Conservation (phyloP, 2,329 filamentous ascomycete species). For the Botrytis squamosa region DNA sequence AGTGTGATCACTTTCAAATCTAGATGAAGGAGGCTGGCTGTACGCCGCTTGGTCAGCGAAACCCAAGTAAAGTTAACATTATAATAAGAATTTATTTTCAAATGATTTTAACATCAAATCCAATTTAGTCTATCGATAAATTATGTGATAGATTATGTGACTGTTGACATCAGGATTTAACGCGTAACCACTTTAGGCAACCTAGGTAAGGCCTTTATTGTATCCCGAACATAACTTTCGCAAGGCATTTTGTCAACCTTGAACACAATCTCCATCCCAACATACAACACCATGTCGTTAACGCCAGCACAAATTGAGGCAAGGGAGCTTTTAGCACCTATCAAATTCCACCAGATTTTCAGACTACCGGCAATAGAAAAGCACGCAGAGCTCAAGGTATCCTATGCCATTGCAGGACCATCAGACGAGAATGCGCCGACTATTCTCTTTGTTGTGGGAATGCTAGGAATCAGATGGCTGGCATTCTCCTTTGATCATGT, state of each 20-base stretch:
- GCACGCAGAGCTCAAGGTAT: constrained; percentile 32
- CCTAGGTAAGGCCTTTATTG: background rate
- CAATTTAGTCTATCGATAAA: background rate
- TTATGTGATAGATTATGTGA: background rate
- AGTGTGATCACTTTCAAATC: background rate
- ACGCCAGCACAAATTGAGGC: constrained; percentile 25
- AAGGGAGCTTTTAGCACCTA: constrained; percentile 24
- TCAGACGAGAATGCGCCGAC: constrained; percentile 34
- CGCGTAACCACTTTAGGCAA: background rate
- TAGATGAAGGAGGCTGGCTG: background rate
- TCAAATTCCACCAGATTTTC: constrained; percentile 34
- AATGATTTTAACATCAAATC: background rate
- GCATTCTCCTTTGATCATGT: constrained; percentile 37
- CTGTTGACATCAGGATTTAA: background rate
- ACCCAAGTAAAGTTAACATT: constrained; percentile 3
- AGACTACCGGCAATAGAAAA: constrained; percentile 31
- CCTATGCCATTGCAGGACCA: constrained; percentile 33
- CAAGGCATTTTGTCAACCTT: background rate
- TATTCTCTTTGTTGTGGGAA: constrained; percentile 43
- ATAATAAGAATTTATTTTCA: constrained; percentile 12
- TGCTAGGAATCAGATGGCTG: constrained; percentile 42
- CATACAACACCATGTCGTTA: background rate
- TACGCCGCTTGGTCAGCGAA: background rate
- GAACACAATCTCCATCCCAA: background rate
- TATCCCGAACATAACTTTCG: background rate